Conservation (phyloP, 2,329 filamentous ascomycete genomes). For the Blastomyces parvus region DNA sequence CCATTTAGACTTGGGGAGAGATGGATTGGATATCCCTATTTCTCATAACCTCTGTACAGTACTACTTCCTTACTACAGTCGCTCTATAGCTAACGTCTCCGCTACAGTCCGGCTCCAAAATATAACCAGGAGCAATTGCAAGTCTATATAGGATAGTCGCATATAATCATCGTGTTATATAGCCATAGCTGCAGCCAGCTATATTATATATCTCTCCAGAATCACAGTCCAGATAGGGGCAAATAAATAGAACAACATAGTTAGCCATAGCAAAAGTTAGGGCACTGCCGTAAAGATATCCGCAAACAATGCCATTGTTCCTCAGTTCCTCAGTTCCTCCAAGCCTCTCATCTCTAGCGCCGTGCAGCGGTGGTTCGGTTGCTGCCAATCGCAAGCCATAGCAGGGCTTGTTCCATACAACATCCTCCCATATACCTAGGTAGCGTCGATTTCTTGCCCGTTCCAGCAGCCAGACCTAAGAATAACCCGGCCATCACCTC, state of each 20-base stretch:
- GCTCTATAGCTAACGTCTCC: neutral
- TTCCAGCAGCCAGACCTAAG: neutral
- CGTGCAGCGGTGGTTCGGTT: neutral
- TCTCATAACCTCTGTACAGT: neutral
- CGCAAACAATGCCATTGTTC: neutral
- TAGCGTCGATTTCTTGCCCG: neutral
- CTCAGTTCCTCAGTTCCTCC: neutral
- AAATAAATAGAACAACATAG: neutral
- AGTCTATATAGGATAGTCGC: neutral
- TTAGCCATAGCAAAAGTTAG: too few relatives aligned
- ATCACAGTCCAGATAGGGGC: neutral
- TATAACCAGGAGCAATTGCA: neutral
- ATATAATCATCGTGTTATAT: neutral
- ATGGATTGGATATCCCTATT: neutral
- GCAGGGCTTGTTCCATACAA: neutral
- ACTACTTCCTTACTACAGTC: neutral
- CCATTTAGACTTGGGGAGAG: constrained; percentile 1
- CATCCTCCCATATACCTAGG: neutral
- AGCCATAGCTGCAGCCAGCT: neutral
- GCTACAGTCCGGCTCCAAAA: constrained; percentile 3
- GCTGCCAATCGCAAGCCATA: constrained; percentile 5
- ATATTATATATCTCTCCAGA: neutral
- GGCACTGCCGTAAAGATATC: too few relatives aligned
- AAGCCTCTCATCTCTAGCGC: neutral
- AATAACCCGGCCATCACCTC: neutral